These are phyloP conservation scores for Alternaria metachromatica DNA, from an alignment of 2,329 filamentous ascomycete species.

Conservation along the genomic window DNA sequence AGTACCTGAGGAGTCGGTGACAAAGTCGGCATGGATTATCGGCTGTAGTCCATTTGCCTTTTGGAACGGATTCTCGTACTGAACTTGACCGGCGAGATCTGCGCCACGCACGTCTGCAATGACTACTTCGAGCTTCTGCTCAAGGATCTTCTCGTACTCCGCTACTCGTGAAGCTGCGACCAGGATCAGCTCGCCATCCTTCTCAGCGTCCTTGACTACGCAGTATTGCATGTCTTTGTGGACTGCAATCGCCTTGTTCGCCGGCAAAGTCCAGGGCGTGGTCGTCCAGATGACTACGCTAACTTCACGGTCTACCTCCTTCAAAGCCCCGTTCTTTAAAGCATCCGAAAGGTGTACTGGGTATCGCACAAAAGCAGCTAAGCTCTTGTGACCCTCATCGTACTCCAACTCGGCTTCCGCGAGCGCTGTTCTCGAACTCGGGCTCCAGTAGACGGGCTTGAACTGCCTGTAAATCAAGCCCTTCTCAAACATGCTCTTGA, in stretches of 20 bases:
- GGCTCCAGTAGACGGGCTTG: slow-evolving; percentile 88
- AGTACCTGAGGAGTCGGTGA: slow-evolving; percentile 87
- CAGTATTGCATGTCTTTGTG: slow-evolving; percentile 76
- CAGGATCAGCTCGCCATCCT: slow-evolving; percentile 64
- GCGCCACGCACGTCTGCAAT: slow-evolving; percentile 67
- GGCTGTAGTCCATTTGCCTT: slow-evolving; percentile 67
- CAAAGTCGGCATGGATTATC: slow-evolving; percentile 85
- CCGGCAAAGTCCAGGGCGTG: slow-evolving; percentile 95
- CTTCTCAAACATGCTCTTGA: slow-evolving; percentile 74
- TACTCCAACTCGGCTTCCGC: slow-evolving; percentile 88
- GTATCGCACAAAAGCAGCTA: slow-evolving; percentile 80
- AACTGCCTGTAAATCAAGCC: slow-evolving; percentile 76
- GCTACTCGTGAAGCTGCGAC: slow-evolving; percentile 75
- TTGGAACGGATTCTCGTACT: slow-evolving; percentile 75
- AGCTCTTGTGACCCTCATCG: slow-evolving; percentile 74
- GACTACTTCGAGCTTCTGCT: slow-evolving; percentile 55
- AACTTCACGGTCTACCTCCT: slow-evolving; percentile 48
- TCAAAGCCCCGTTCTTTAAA: slow-evolving; percentile 50
- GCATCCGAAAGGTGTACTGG: slow-evolving; percentile 62
- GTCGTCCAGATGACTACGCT: slow-evolving; percentile 98
- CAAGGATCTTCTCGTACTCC: slow-evolving; percentile 47
- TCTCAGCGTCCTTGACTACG: slow-evolving; percentile 60
- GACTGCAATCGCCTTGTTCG: slow-evolving; percentile 88
- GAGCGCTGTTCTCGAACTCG: slow-evolving; percentile 77
- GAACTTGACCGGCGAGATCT: slow-evolving; percentile 65